phyloP scores from a whole-genome alignment of 2,329 filamentous ascomycete species.

The Fusarium piperis region DNA sequence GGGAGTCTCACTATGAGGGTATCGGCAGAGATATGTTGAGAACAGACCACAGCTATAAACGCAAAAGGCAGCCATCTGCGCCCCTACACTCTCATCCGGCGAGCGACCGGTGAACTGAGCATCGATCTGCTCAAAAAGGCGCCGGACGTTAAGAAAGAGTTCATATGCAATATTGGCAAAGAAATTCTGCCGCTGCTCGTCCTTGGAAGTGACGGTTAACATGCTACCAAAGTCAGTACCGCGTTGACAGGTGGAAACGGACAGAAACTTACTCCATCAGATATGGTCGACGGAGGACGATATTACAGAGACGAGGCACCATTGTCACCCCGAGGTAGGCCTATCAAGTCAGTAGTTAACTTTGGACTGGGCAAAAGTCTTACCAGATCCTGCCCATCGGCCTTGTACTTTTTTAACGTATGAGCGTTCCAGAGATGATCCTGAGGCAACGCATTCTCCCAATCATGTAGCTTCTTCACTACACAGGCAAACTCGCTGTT shows the following conservation, averaged over 20 bases:
- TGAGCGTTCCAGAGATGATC: conserved; percentile 59
- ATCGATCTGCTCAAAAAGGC: conserved; percentile 60
- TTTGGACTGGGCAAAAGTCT: conserved; percentile 15
- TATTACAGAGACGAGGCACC: conserved; percentile 65
- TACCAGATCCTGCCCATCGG: conserved; percentile 61
- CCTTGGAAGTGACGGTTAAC: conserved; percentile 53
- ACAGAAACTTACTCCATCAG: conserved; percentile 56
- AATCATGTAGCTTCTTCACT: conserved; percentile 54
- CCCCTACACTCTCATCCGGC: conserved; percentile 60
- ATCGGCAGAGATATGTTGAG: conserved; percentile 62
- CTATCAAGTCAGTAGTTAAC: conserved; percentile 43
- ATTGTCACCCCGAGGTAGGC: conserved; percentile 66
- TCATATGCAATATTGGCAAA: conserved; percentile 57
- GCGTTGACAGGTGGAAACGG: background rate
- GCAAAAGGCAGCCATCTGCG: conserved; percentile 65
- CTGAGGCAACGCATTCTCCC: conserved; percentile 59
- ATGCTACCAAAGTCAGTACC: conserved; percentile 48
- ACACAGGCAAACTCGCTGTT: conserved; percentile 60
- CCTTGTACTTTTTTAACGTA: conserved; percentile 57
- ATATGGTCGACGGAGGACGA: conserved; percentile 65
- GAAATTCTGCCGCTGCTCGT: conserved; percentile 50
- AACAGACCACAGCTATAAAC: conserved; percentile 66
- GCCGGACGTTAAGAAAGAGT: conserved; percentile 59
- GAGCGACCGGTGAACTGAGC: conserved; percentile 59
- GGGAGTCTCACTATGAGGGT: conserved; percentile 55